Evolutionary conservation across 176 grass and related monocot species (phyloP).

Genomic region (sorghum (Sorghum bicolor)): Sorghum_bicolor_NCBIv3 NC_012872.2:6106001-6106500

Average conservation of each 20-base stretch:
- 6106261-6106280: not conserved
- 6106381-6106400: constrained; percentile 6
- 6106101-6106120: too few relatives aligned
- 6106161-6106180: not conserved
- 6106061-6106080: too few relatives aligned
- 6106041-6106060: too few relatives aligned
- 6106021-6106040: too few relatives aligned
- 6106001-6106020: too few relatives aligned
- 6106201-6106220: not conserved
- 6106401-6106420: not conserved
- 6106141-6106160: too few relatives aligned
- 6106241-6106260: not conserved
- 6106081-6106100: too few relatives aligned
- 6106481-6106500: not conserved
- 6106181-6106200: not conserved
- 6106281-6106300: not conserved
- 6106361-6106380: not conserved
- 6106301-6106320: not conserved
- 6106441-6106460: not conserved
- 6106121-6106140: too few relatives aligned
- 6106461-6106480: not conserved
- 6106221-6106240: not conserved
- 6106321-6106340: not conserved
- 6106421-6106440: not conserved
- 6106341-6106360: not conserved